Conservation (phyloP, 768 basidiomycete species). For the Naematelia encephala region DNA sequence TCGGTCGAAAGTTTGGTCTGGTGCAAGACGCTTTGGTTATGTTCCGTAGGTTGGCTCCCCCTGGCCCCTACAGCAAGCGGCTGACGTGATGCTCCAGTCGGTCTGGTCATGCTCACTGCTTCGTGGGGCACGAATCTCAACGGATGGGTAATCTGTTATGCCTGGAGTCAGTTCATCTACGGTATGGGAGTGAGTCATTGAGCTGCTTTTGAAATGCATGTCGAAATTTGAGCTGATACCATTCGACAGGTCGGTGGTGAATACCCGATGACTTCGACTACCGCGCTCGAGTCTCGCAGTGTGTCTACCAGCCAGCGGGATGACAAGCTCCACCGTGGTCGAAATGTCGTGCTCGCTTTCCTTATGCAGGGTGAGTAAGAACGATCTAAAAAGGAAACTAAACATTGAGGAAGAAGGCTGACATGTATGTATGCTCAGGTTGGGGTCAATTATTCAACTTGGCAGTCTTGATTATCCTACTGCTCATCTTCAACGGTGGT, state of each 20-base stretch:
- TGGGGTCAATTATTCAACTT: constrained; percentile 53
- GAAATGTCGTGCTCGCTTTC: constrained; percentile 53
- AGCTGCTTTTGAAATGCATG: neutral
- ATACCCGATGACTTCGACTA: constrained; percentile 54
- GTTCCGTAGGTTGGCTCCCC: constrained; percentile 32
- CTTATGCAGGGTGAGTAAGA: constrained; percentile 50
- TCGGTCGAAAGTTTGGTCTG: constrained; percentile 51
- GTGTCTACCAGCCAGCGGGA: constrained; percentile 43
- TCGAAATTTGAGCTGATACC: neutral
- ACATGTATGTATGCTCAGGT: constrained; percentile 22
- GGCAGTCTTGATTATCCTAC: constrained; percentile 50
- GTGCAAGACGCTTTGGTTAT: constrained; percentile 53
- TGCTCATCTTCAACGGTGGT: constrained; percentile 51
- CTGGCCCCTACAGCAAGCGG: neutral
- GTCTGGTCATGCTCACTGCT: constrained; percentile 53
- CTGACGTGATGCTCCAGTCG: constrained; percentile 27
- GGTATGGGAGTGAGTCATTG: constrained; percentile 42
- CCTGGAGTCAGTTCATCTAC: constrained; percentile 52
- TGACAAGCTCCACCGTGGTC: constrained; percentile 53
- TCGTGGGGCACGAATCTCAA: constrained; percentile 52
- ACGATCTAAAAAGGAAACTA: neutral
- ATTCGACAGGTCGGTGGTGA: constrained; percentile 32
- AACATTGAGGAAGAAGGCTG: neutral
- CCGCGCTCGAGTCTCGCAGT: constrained; percentile 48
- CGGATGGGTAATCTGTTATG: constrained; percentile 53